These are phyloP conservation scores for Monosporascus cannonballus DNA, from an alignment of 2,329 filamentous ascomycete species.

Conservation along the genomic window DNA sequence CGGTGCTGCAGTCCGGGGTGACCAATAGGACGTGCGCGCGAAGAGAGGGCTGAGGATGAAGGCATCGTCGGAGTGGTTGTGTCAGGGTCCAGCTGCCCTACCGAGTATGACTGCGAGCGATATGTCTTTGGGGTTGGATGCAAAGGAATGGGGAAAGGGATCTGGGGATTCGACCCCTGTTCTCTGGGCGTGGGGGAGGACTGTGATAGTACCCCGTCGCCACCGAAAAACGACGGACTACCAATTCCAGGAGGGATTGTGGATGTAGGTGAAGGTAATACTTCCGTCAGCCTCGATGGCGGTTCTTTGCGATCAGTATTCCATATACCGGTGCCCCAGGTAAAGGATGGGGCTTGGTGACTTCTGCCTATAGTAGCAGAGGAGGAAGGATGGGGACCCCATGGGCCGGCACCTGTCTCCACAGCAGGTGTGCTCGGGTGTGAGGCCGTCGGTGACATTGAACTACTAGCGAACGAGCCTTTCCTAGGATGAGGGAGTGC, in stretches of 20 bases:
- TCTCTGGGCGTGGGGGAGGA: constrained; percentile 47
- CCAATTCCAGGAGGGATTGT: constrained; percentile 37
- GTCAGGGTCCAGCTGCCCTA: constrained; percentile 79
- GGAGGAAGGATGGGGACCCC: constrained; percentile 48
- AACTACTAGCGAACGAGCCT: constrained; percentile 67
- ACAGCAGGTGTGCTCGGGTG: constrained; percentile 74
- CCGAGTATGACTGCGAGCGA: constrained; percentile 93
- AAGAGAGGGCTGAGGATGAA: constrained; percentile 41
- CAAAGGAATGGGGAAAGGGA: constrained; percentile 81
- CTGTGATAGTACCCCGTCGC: constrained; percentile 40
- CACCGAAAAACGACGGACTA: constrained; percentile 40
- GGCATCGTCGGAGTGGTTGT: constrained; percentile 34
- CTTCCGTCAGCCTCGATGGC: constrained; percentile 66
- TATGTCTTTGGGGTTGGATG: constrained; percentile 90
- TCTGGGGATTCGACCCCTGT: constrained; percentile 53
- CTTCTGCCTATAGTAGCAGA: constrained; percentile 41
- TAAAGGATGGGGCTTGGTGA: constrained; percentile 45
- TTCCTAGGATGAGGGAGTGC: constrained; percentile 58
- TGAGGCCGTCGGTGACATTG: constrained; percentile 73
- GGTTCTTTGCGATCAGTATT: constrained; percentile 73
- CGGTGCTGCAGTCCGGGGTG: constrained; percentile 72
- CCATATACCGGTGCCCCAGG: constrained; percentile 81
- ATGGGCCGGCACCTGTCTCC: constrained; percentile 50
- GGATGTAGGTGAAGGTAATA: constrained; percentile 69
- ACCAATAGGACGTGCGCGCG: constrained; percentile 46